Conservation (phyloP, 1,284 basidiomycete genomes). For the Cryptococcus hybrid region DNA sequence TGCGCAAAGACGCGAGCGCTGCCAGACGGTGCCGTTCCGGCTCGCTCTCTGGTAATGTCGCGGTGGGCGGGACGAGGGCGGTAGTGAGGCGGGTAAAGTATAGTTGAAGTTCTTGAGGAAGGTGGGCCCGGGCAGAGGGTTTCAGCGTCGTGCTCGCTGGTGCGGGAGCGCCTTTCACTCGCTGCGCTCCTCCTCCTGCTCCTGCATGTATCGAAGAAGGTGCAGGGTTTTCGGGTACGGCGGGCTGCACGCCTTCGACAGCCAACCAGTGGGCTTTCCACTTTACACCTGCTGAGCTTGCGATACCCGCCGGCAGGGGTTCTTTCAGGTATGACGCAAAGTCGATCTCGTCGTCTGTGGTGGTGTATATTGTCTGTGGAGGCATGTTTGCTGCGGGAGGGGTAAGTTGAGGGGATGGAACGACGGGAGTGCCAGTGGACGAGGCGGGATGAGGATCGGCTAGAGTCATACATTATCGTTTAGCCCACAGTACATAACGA, state of each 20-base stretch:
- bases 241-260: conserved; percentile 95
- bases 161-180: too few species aligned
- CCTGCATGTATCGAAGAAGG: conserved; percentile 27
- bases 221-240: conserved; percentile 94
- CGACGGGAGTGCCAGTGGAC: conserved; percentile 56
- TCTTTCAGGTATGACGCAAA: conserved; percentile 78
- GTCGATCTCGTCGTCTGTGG: conserved; percentile 97
- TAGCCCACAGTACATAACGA: background rate
- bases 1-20: conserved; percentile 81
- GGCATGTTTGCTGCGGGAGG: conserved; percentile 41
- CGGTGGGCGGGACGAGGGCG: conserved; percentile 63
- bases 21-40: conserved; percentile 67
- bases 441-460: conserved; percentile 47
- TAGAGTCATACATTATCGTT: conserved; percentile 1
- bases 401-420: conserved; percentile 59
- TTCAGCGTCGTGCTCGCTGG: conserved; percentile 40
- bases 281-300: conserved; percentile 43
- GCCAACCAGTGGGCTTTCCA: conserved; percentile 89
- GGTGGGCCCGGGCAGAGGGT: conserved; percentile 73
- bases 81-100: conserved; percentile 92
- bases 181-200: conserved; percentile 24
- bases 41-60: conserved; percentile 21
- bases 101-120: conserved; percentile 91
- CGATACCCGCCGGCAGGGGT: conserved; percentile 36
- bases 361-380: conserved; percentile 76